Percentiles rank a stretch among this genome's conserved stretches.
phyloP scores from a whole-genome alignment of 2,329 filamentous ascomycete species.

The Talaromyces verruculosus region DNA sequence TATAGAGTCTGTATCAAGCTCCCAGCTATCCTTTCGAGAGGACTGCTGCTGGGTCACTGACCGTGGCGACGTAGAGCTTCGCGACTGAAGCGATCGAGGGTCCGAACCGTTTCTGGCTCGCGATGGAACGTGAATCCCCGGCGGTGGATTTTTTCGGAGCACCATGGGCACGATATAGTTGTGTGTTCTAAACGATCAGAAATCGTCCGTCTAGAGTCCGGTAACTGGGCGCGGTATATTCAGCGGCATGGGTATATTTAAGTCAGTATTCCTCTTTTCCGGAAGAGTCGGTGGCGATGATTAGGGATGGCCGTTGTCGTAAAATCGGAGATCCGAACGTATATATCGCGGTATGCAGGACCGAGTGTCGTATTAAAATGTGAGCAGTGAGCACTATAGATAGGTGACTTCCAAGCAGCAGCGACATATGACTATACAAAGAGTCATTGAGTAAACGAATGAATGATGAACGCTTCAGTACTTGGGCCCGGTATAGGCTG shows the following conservation, averaged over 20 bases:
- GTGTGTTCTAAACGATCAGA: neutral
- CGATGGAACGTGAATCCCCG: slow-evolving; percentile 35
- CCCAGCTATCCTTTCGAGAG: slow-evolving; percentile 25
- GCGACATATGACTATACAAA: neutral
- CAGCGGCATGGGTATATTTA: neutral
- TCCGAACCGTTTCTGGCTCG: slow-evolving; percentile 33
- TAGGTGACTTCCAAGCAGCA: neutral
- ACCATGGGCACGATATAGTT: slow-evolving; percentile 31
- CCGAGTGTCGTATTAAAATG: neutral
- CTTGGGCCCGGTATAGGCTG: neutral
- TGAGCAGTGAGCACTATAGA: neutral
- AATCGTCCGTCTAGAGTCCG: neutral
- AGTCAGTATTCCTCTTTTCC: neutral
- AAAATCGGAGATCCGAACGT: neutral
- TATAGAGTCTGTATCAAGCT: slow-evolving; percentile 34
- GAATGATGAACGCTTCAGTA: neutral
- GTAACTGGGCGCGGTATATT: neutral
- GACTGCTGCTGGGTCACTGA: slow-evolving; percentile 28
- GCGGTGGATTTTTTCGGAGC: slow-evolving; percentile 41
- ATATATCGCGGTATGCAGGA: neutral
- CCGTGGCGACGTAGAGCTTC: slow-evolving; percentile 30
- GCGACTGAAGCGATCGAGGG: slow-evolving; percentile 37
- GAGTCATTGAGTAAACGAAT: neutral
- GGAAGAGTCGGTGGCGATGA: neutral
- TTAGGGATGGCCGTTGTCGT: neutral